phyloP scores from a whole-genome alignment of 2,329 filamentous ascomycete species.

The Colletotrichum scovillei region DNA sequence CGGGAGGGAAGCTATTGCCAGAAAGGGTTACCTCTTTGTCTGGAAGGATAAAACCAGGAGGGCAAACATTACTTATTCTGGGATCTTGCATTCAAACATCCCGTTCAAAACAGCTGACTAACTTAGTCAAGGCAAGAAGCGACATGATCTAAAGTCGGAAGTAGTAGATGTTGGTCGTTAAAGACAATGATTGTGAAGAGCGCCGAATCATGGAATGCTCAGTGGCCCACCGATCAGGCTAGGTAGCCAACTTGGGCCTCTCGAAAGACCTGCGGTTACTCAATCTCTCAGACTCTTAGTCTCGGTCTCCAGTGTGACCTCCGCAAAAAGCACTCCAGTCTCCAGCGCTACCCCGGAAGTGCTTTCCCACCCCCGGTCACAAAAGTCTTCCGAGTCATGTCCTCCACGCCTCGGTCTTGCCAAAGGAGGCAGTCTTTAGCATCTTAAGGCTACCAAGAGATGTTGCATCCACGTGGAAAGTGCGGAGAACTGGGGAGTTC shows the following conservation, averaged over 20 bases:
- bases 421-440: constrained; percentile 17
- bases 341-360: neutral
- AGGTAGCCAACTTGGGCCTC: neutral
- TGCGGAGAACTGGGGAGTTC: constrained; percentile 22
- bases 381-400: constrained; percentile 9
- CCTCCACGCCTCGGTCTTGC: neutral
- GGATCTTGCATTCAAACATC: neutral
- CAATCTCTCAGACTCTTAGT: neutral
- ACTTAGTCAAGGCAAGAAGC: neutral
- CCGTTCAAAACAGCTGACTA: neutral
- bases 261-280: neutral
- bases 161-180: neutral
- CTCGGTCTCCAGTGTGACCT: neutral
- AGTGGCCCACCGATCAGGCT: neutral
- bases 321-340: constrained; percentile 1
- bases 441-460: neutral
- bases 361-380: constrained; percentile 6
- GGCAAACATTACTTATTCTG: constrained; percentile 6
- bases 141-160: neutral
- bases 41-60: neutral
- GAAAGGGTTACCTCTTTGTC: neutral
- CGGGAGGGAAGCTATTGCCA: constrained; percentile 7
- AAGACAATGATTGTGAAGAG: too few species aligned
- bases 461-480: constrained; percentile 17
- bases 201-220: too few species aligned